Base-by-base conservation (phyloP, 2,329 filamentous ascomycete species). In the Colletotrichum tanaceti region DNA sequence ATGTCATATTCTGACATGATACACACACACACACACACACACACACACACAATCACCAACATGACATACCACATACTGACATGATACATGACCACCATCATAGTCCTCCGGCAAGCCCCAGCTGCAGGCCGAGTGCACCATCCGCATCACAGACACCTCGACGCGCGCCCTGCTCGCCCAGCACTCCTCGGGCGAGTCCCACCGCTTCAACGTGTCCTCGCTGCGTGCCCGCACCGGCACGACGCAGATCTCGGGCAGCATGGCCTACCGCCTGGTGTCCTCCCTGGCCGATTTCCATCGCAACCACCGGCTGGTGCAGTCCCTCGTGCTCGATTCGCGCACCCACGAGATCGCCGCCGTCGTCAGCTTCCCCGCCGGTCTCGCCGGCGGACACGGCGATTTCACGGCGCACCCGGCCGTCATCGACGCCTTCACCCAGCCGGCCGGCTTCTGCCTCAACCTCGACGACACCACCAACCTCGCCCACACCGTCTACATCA, bases 391-490 rank as follows among this genome's bases (percentile, higher is more conserved):
- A n/a, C n/a, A n/a, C 35, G 24, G 43, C 5, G 57, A 38, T 18
- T 58, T 39, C 16, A 49, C 57, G 18, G 57, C 57, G 22, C 41
- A 58, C 28, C 57, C 57, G 24, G 57, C 57, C 20, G 43, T 58
- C 4, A 47, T 58, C 18, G 57, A 58, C 43, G 57, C 57, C 41
- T 58, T 58, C 43, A 58, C 57, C 24, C 57, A 58, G 57, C 57
- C 57, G 39, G 57, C 57, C 46, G 57, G 57, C 11, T 58, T 58
- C 13, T 58, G 57, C 24, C 57, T 58, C 16, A 58, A 58, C 18
- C 57, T 58, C 13, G 57, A 58, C 32, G 57, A 58, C 57, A 18
- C 43, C 16, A 58, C 24, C 43, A 43, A 58, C 43, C 57, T 58
- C 18, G 57, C 20, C 18, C 57, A 58, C 22, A 58, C 57, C 57